Evolutionary conservation across 768 basidiomycete genomes (phyloP).

Genomic region (Boletellus sp.): DNA sequence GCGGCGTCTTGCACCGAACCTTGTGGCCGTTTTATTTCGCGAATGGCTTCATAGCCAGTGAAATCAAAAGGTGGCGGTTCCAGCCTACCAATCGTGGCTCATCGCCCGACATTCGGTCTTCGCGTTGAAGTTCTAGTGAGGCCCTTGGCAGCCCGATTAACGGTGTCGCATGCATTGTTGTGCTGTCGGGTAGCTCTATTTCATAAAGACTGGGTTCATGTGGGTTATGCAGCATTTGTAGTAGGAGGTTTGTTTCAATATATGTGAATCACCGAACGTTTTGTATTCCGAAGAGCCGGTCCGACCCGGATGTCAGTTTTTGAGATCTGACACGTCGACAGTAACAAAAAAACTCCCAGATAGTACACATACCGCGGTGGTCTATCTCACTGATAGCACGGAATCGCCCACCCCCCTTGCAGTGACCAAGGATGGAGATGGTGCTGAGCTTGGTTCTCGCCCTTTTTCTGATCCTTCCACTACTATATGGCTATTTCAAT

Average conservation of each 20-base stretch:
- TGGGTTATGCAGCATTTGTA: background rate
- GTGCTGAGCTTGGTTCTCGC: constrained; percentile 18
- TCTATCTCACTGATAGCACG: too few species aligned
- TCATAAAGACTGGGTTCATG: background rate
- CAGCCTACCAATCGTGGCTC: background rate
- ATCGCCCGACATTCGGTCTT: background rate
- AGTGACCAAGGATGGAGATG: background rate
- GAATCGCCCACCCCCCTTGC: background rate
- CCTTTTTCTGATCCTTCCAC: constrained; percentile 3
- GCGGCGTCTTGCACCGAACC: constrained; percentile 8
- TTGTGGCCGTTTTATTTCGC: constrained; percentile 23
- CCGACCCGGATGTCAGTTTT: too few species aligned
- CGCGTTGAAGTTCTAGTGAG: background rate
- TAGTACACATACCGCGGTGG: too few species aligned
- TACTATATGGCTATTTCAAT: constrained; percentile 50
- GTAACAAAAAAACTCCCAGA: too few species aligned
- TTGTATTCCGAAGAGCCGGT: background rate
- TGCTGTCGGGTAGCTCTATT: background rate
- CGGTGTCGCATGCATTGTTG: background rate
- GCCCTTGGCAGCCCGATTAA: background rate
- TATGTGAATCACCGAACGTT: background rate
- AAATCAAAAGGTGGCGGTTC: background rate
- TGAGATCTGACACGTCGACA: too few species aligned
- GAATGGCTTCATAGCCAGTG: constrained; percentile 1
- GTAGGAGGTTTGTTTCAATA: background rate